Percentiles rank a stretch among this genome's conserved stretches.
Evolutionary conservation across 2,329 filamentous ascomycete species (phyloP).

Genomic region (Aphanocladium album): DNA sequence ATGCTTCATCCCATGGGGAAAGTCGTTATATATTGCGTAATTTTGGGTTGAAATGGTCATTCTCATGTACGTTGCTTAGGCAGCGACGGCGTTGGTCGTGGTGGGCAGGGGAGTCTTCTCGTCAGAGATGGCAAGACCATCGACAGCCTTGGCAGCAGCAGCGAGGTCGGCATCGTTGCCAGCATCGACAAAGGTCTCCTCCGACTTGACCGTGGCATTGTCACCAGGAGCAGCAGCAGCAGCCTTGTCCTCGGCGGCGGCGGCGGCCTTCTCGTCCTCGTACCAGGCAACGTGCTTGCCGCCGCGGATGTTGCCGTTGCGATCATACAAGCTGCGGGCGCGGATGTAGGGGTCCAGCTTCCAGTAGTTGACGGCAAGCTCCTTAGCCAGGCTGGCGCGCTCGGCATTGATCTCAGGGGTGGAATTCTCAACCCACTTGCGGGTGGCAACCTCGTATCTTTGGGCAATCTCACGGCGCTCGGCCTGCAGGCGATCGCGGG

Average conservation of each 20-base stretch:
- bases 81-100: constrained; percentile 11
- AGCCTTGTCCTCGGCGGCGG: constrained; percentile 1
- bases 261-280: constrained; percentile 9
- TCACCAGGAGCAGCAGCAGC: not conserved
- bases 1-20: not conserved
- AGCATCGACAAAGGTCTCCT: constrained; percentile 10
- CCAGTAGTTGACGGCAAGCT: constrained; percentile 62
- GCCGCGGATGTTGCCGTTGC: constrained; percentile 45
- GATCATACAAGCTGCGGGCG: constrained; percentile 58
- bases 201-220: constrained; percentile 2
- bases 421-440: constrained; percentile 51
- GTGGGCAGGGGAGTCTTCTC: constrained; percentile 6
- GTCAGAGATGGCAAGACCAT: not conserved
- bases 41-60: not conserved
- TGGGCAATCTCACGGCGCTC: constrained; percentile 49
- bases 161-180: not conserved
- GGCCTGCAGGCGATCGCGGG: constrained; percentile 42
- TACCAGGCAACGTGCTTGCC: constrained; percentile 10
- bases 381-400: constrained; percentile 44
- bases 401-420: constrained; percentile 22
- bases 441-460: constrained; percentile 54
- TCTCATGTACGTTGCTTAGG: not conserved
- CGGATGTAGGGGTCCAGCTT: constrained; percentile 63
- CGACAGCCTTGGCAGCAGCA: constrained; percentile 1
- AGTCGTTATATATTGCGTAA: not conserved